Evolutionary conservation across 2,329 filamentous ascomycete genomes (phyloP), one percentile per base, ranked within the genome.

Genomic region (Sarocladium brachiariae): DNA sequence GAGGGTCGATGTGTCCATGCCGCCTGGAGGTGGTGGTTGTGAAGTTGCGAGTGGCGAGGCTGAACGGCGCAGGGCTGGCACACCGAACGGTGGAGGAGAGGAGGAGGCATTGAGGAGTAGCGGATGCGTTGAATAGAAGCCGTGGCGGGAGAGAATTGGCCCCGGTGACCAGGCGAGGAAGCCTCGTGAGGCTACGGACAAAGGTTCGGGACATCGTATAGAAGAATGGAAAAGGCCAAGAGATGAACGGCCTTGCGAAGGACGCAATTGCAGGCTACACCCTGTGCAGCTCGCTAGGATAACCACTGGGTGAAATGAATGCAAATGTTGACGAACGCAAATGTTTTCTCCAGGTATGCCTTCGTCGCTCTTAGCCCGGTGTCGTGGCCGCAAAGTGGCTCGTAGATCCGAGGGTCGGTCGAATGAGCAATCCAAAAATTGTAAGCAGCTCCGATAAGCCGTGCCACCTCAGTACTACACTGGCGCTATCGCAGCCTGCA

Each of bases 1-100:
- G 92, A 25, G 87, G 80, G 51, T 84, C 81, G 59, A 96, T 70
- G 66, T 97, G 89, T 43, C 87, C 89, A 67, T 99, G 93, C 47
- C 67, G 71, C 50, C 71, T 67, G 51, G 72, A 62, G 10, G 78
- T 63, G 4, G 84, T 84, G 10, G 77, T 80, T 37, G 86, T 86
- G 65, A 96, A 93, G 50, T 65, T 67, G 61, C 84, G 55, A 24
- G 39, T 24, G 23, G 51, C 31, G 6, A 24, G 16, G 13, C 21
- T 23, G n/a, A 39, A 23, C 4, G 5, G 23, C 9, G 27, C 7
- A 9, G 21, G 41, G 33, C 25, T 54, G 58, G 43, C 19, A 45
- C 38, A 30, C 19, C n/a, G n/a, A n/a, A 35, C 30, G 52, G 24
- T 16, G 25, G 43, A 30, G 43, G n/a, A 16, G 13, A 25, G 9